A percentile compares a stretch with the other conserved stretches of the same genome.
Evolutionary conservation across 1,284 basidiomycete genomes (phyloP).

Genomic region (Quambalaria eucalypti): DNA sequence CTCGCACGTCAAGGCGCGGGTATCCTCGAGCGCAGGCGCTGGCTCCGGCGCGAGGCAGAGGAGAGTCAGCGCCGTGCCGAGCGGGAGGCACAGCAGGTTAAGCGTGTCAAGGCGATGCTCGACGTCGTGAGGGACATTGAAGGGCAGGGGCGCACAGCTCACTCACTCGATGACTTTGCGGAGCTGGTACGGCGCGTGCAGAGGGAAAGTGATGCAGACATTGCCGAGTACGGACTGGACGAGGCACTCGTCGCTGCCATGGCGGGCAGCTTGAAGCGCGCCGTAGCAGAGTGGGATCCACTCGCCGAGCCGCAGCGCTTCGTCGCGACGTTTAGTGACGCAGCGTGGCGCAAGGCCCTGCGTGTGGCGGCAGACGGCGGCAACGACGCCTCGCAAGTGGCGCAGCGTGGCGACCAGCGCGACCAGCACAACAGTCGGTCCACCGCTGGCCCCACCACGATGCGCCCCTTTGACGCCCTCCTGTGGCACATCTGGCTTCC

Average conservation of each 20-base stretch:
- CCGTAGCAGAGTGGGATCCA: conserved; percentile 64
- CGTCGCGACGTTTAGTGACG: too few species aligned
- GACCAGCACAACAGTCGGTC: background rate
- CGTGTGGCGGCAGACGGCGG: conserved; percentile 50
- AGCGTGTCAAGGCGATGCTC: conserved; percentile 20
- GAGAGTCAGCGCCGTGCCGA: conserved; percentile 57
- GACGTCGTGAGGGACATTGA: conserved; percentile 18
- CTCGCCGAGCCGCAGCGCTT: conserved; percentile 42
- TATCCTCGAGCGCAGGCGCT: conserved; percentile 68
- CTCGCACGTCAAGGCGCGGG: conserved; percentile 79
- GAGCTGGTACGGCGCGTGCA: conserved; percentile 10
- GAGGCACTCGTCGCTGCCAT: conserved; percentile 87
- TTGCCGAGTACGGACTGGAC: conserved; percentile 51
- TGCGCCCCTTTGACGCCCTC: conserved; percentile 91
- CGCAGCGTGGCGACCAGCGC: conserved; percentile 48
- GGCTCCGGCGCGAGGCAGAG: conserved; percentile 58
- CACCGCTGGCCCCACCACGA: conserved; percentile 47
- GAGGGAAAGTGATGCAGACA: conserved; percentile 6
- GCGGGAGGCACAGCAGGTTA: conserved; percentile 52
- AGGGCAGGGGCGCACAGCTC: background rate
- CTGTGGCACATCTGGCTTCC: conserved; percentile 93
- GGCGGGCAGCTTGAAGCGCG: conserved; percentile 62
- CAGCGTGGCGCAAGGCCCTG: conserved; percentile 61
- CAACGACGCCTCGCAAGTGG: background rate
- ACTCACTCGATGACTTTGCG: conserved; percentile 4